Percentiles rank a stretch among this genome's conserved stretches.
These are phyloP conservation scores for Asterochloris erici DNA, from an alignment of 139 green algal genomes.

Conservation along the genomic window DNA sequence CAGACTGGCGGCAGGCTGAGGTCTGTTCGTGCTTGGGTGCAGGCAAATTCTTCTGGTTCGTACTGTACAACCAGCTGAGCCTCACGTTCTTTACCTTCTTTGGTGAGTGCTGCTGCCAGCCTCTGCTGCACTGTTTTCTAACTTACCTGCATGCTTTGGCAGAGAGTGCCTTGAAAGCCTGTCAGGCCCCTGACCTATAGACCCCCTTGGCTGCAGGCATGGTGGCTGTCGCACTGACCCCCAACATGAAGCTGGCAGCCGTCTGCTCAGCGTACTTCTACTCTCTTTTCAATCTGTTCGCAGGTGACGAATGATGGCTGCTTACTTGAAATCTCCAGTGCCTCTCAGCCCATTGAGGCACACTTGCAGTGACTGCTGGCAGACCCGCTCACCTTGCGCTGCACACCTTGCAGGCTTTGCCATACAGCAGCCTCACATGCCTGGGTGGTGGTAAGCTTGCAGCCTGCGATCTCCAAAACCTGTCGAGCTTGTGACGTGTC, in stretches of 20 bases:
- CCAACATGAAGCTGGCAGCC: constrained; percentile 19
- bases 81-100: constrained; percentile 35
- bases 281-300: constrained; percentile 17
- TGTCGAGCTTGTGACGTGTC: neutral
- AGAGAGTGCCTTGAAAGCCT: neutral
- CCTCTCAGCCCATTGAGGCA: neutral
- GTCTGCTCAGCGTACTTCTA: constrained; percentile 21
- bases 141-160: neutral
- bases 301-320: neutral
- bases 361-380: neutral
- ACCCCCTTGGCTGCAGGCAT: neutral
- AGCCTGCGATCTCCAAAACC: neutral
- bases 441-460: constrained; percentile 10
- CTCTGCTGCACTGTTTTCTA: neutral
- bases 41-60: constrained; percentile 25
- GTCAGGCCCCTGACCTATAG: neutral
- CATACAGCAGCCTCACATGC: constrained; percentile 19
- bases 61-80: constrained; percentile 32
- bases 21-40: neutral
- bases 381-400: neutral
- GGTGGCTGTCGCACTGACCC: constrained; percentile 14
- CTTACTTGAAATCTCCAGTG: neutral
- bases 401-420: constrained; percentile 24
- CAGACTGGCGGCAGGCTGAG: neutral
- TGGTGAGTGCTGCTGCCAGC: neutral